Evolutionary conservation across 1,284 basidiomycete genomes (phyloP).

Genomic region (Phellinidium pouzarii): DNA sequence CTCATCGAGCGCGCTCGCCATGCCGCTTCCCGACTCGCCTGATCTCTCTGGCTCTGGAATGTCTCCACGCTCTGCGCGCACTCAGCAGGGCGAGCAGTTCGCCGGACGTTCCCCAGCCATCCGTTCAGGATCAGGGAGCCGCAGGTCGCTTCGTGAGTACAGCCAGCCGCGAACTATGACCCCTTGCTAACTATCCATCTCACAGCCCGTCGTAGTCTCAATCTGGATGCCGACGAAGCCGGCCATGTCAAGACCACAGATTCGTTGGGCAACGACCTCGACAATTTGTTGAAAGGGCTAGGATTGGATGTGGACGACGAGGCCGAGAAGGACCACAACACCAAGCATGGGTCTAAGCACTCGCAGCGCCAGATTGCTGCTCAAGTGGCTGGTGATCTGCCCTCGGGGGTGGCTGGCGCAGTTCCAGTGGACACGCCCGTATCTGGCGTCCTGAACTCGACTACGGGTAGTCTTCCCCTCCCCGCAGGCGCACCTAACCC

Average conservation of each 20-base stretch:
- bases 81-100: slow-evolving; percentile 1
- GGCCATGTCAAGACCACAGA: neutral
- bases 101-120: slow-evolving; percentile 1
- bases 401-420: neutral
- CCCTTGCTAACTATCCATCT: neutral
- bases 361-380: neutral
- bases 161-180: neutral
- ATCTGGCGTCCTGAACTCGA: too few species aligned
- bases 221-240: neutral
- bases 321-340: neutral
- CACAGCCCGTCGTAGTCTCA: slow-evolving; percentile 1
- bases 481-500: neutral
- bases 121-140: slow-evolving; percentile 6
- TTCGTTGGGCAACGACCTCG: neutral
- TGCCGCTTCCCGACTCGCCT: slow-evolving; percentile 14
- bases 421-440: too few species aligned
- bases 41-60: slow-evolving; percentile 6
- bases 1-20: slow-evolving; percentile 21
- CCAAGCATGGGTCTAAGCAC: neutral
- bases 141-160: slow-evolving; percentile 7
- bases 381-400: neutral
- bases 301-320: neutral
- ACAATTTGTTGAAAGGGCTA: neutral
- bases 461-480: too few species aligned
- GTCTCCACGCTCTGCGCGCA: slow-evolving; percentile 12